A percentile compares a stretch with the other conserved stretches of the same genome.
phyloP scores from a whole-genome alignment of 345 rosid genomes.

The Draba incana region DNA sequence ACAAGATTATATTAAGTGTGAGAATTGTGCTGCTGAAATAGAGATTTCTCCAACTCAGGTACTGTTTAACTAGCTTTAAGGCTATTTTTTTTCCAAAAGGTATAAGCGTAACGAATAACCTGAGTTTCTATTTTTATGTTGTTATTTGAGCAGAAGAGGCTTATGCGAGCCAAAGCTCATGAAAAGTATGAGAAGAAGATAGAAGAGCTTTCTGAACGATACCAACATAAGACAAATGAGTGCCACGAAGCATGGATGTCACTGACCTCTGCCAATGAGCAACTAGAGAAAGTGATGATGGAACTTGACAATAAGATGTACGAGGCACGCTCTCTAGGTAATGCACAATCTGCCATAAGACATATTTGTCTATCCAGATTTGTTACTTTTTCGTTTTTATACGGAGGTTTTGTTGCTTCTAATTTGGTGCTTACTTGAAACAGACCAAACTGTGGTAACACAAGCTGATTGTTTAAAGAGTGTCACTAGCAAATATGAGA shows the following conservation, averaged over 20 bases:
- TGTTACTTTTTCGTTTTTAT: background rate
- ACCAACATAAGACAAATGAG: slow-evolving; percentile 80
- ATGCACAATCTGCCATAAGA: slow-evolving; percentile 24
- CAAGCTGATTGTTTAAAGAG: slow-evolving; percentile 68
- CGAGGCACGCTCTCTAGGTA: slow-evolving; percentile 76
- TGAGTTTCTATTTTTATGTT: slow-evolving; percentile 25
- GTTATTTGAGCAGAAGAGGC: slow-evolving; percentile 62
- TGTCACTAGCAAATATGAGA: slow-evolving; percentile 58
- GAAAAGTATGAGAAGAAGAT: slow-evolving; percentile 86
- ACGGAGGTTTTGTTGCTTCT: slow-evolving; percentile 15
- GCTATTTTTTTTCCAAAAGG: background rate
- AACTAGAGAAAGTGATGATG: slow-evolving; percentile 83
- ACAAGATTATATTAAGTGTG: slow-evolving; percentile 71
- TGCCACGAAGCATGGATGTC: slow-evolving; percentile 99
- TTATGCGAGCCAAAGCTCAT: slow-evolving; percentile 70
- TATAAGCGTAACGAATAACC: background rate
- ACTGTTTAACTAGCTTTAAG: slow-evolving; percentile 28
- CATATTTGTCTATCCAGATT: slow-evolving; percentile 8
- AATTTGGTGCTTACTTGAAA: slow-evolving; percentile 30
- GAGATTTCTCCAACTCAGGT: slow-evolving; percentile 81
- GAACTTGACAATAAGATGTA: slow-evolving; percentile 84
- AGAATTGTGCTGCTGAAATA: slow-evolving; percentile 66
- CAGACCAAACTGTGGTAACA: slow-evolving; percentile 72
- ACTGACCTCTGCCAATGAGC: slow-evolving; percentile 72
- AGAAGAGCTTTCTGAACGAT: slow-evolving; percentile 66